Conservation (phyloP, 768 basidiomycete genomes). For the Terana coerulea region DNA sequence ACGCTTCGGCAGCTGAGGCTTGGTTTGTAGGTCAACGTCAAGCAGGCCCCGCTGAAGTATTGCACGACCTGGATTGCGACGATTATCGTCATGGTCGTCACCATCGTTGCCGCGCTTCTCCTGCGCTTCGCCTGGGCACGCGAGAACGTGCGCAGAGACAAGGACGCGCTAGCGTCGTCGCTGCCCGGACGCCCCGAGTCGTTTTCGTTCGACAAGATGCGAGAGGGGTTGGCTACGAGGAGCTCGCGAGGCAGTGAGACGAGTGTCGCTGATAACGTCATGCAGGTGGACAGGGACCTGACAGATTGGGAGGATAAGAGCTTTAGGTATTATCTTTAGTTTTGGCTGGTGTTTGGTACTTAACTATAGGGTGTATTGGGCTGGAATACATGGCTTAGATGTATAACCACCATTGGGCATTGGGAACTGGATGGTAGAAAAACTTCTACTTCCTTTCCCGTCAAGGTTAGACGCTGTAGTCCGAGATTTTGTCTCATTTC, state of each 20-base stretch:
- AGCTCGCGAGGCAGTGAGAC: slow-evolving; percentile 1
- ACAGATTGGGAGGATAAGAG: slow-evolving; percentile 11
- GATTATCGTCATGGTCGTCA: slow-evolving; percentile 10
- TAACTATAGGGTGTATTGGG: no score
- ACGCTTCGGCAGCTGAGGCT: background rate
- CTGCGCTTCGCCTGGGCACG: slow-evolving; percentile 3
- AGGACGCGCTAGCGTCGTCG: background rate
- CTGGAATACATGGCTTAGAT: no score
- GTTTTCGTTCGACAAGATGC: background rate
- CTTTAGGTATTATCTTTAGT: slow-evolving; percentile 8
- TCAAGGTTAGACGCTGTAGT: no score
- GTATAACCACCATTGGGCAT: no score
- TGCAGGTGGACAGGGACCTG: slow-evolving; percentile 12
- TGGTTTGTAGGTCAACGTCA: slow-evolving; percentile 2
- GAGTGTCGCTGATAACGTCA: slow-evolving; percentile 3
- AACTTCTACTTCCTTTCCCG: no score
- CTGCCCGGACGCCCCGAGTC: background rate
- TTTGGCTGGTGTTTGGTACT: no score
- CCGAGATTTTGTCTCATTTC: background rate
- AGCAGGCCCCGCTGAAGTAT: slow-evolving; percentile 8
- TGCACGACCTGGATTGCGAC: slow-evolving; percentile 13
- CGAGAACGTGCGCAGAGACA: slow-evolving; percentile 11
- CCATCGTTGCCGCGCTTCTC: slow-evolving; percentile 4
- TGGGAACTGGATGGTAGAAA: no score
- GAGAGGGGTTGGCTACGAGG: background rate